phyloP scores from a whole-genome alignment of 2,329 filamentous ascomycete species.

The Pseudogymnoascus sp. region DNA sequence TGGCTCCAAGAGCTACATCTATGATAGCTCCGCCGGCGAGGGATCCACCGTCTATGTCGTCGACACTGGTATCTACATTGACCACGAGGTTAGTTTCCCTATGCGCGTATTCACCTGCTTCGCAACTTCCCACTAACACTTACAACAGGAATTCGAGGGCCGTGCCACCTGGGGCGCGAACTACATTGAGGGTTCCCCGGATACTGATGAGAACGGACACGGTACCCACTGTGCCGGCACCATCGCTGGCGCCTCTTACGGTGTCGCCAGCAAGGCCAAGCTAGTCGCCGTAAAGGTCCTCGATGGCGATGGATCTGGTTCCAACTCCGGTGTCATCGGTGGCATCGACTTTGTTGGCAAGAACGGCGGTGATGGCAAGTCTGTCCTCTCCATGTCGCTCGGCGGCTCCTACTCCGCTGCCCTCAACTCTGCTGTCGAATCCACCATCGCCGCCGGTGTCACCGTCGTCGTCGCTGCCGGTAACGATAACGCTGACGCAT shows the following conservation, averaged over 20 bases:
- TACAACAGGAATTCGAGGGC: constrained; percentile 26
- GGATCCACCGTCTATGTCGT: constrained; percentile 30
- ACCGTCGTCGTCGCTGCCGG: constrained; percentile 48
- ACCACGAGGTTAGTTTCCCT: background rate
- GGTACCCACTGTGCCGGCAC: constrained; percentile 34
- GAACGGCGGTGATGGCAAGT: constrained; percentile 25
- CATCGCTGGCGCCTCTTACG: constrained; percentile 31
- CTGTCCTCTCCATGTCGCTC: constrained; percentile 49
- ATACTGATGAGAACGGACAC: constrained; percentile 30
- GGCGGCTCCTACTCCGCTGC: constrained; percentile 38
- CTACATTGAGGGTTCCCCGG: constrained; percentile 21
- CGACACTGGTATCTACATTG: constrained; percentile 29
- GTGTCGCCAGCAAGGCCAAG: constrained; percentile 32
- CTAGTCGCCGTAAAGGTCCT: constrained; percentile 34
- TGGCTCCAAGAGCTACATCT: constrained; percentile 23
- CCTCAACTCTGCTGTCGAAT: constrained; percentile 42
- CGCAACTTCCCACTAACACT: background rate
- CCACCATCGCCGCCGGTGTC: constrained; percentile 38
- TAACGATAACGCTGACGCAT: constrained; percentile 37
- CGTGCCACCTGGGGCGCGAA: constrained; percentile 29
- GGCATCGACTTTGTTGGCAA: constrained; percentile 31
- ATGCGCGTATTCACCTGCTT: background rate
- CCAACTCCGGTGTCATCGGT: constrained; percentile 29
- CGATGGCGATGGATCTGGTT: constrained; percentile 24
- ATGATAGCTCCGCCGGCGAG: constrained; percentile 24